Conservation (phyloP, 768 basidiomycete genomes). For the Mycena latifolia region DNA sequence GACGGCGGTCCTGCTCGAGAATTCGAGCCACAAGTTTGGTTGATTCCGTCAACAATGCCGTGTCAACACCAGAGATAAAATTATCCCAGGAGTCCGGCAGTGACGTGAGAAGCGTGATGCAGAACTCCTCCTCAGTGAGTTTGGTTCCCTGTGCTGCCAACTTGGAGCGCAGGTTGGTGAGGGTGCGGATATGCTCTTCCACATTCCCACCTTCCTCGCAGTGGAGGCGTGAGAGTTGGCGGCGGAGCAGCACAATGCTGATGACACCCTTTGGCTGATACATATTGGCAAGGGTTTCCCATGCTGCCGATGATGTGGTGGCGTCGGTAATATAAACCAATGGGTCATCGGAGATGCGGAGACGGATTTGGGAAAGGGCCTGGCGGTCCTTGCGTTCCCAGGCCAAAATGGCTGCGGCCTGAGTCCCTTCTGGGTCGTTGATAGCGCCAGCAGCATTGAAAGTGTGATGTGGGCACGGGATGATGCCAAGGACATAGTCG, state of each 20-base stretch:
- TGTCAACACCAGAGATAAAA: constrained; percentile 41
- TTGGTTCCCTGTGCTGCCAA: constrained; percentile 34
- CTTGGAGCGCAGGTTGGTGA: constrained; percentile 42
- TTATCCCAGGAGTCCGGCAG: constrained; percentile 50
- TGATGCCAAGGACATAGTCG: constrained; percentile 20
- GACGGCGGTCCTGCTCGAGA: constrained; percentile 39
- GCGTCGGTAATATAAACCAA: constrained; percentile 45
- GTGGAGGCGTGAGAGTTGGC: constrained; percentile 42
- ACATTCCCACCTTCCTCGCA: constrained; percentile 47
- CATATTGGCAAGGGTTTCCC: constrained; percentile 43
- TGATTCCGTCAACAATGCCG: constrained; percentile 35
- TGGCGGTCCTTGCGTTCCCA: constrained; percentile 42
- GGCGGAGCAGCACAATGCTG: constrained; percentile 40
- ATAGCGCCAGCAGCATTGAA: background rate
- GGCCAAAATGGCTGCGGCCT: background rate
- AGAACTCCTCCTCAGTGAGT: constrained; percentile 46
- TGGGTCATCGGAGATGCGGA: constrained; percentile 33
- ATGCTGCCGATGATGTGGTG: constrained; percentile 39
- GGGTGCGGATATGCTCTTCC: constrained; percentile 46
- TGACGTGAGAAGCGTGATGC: constrained; percentile 45
- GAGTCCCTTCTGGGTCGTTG: background rate
- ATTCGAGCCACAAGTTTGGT: constrained; percentile 40
- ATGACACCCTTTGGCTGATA: constrained; percentile 45
- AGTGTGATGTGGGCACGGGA: constrained; percentile 16
- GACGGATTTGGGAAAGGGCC: constrained; percentile 46